Evolutionary conservation across 306 rosid species (phyloP), one percentile per base, ranked within the genome.

Genomic region (Vigna nakashimae): DNA sequence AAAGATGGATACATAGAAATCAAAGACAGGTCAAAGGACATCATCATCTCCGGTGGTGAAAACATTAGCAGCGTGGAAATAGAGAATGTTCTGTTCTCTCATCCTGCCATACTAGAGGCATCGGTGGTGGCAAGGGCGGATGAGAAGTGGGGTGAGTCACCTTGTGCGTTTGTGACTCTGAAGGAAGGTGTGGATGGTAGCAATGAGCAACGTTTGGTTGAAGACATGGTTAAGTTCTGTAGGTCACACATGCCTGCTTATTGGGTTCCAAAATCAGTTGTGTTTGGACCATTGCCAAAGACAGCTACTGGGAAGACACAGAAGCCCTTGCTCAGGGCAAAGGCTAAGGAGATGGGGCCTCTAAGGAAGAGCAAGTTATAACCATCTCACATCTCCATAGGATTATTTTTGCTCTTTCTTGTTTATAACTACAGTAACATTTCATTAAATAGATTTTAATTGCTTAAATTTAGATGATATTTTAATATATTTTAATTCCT

Each of bases 21-120:
- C 9, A 92, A 90, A 76, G 97, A 92, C 69, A 90, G 97, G 60
- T 90, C 94, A 42, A 91, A 91, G 85, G 97, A 91, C 65, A 88
- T 90, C 28, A 91, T 91, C 49, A 90, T 91, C 13, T 91, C 97
- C 5, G 94, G 97, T 42, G 97, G 85, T 10, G 97, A 91, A 62
- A 91, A 91, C 56, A 92, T 92, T 6, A 92, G 97, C 42, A 92
- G 97, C 34, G 86, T 92, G 65, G 97, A 92, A 75, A 57, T 92
- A 32, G 97, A 92, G 85, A 90, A 90, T 72, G 55, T 45, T 43
- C 46, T 69, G 0, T 69, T 26, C 28, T 48, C 43, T 28, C 74
- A 69, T 10, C 74, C 74, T 49, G 60, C 60, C 16, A 49, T 69
- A 49, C 28, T 49, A 2, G 74, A 69, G 59, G 74, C 45, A 15